Base-by-base conservation (phyloP, 192 early-diverging fungal species). In the Chytriomyces confervae region DNA sequence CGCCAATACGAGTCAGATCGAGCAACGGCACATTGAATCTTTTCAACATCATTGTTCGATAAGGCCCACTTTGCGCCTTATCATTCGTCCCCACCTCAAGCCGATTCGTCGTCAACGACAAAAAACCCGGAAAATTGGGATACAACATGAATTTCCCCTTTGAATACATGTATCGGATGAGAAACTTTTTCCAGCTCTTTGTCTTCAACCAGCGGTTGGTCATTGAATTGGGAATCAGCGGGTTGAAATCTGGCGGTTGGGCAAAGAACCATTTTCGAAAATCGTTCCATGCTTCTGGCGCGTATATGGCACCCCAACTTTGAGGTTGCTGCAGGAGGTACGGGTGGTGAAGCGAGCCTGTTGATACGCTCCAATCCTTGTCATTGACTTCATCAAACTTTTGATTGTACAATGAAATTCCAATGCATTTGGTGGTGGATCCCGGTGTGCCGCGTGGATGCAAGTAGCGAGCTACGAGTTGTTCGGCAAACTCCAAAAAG, bases 401-500 rank as follows among this genome's bases (percentile, higher is more conserved):
- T 64, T 50, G 62, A n/a, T 79, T 79, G 62, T 79, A 79, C 13
- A 79, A 29, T 7, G 77, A 79, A 62, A 79, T 50, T 36, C 77
- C 77, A 7, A 79, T 79, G 62, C 77, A 79, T 70, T 63, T 61
- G 1, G 66, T 3, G 57, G 43, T 49, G 43, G 51, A 60, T 23
- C 68, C 68, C 7, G 68, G 60, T 20, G 77, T 3, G 9, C 69
- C 68, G 46, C 67, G 24, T 16, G 77, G 69, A 62, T 51, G 18
- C n/a, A 79, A 47, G 63, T 79, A 79, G 44, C 77, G 47, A 11
- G 60, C 5, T 1, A 79, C 70, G 69, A 79, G 72, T 72, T 79
- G 77, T 23, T 79, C 77, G 3, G 69, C 72, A 53, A 78, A 82
- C 62, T 82, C 72, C 44, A 80, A 60, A 67, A 79, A 82, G 36